Conservation (phyloP, 2,329 filamentous ascomycete genomes). For the Coniella vitis region DNA sequence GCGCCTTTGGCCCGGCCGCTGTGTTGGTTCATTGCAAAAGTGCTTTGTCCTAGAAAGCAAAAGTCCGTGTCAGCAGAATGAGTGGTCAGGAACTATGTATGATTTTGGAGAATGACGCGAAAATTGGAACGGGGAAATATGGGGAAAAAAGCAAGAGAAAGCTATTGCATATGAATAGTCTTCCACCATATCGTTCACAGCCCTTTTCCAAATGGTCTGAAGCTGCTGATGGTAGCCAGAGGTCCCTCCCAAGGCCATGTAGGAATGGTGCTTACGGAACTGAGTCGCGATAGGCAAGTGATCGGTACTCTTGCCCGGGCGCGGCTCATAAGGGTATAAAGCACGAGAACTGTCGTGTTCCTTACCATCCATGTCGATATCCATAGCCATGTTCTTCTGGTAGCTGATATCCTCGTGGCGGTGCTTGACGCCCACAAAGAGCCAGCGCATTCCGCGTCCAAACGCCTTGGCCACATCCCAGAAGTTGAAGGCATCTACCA, state of each 20-base stretch:
- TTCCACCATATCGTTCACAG: background rate
- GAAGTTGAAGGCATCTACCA: conserved; percentile 67
- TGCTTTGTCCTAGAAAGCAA: conserved; percentile 18
- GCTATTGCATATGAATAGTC: too few species aligned
- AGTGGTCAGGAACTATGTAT: too few species aligned
- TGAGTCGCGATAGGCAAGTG: conserved; percentile 33
- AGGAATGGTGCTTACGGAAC: conserved; percentile 24
- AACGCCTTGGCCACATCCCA: conserved; percentile 80
- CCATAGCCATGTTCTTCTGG: conserved; percentile 24
- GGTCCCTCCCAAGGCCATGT: background rate
- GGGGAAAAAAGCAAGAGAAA: background rate
- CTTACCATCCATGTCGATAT: conserved; percentile 21
- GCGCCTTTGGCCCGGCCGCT: conserved; percentile 7
- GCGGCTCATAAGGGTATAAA: conserved; percentile 21
- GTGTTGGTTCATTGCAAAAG: conserved; percentile 19
- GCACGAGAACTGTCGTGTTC: conserved; percentile 30
- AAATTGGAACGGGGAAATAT: too few species aligned
- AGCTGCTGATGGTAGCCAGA: conserved; percentile 13
- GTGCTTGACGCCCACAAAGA: conserved; percentile 64
- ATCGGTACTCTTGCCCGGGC: conserved; percentile 30
- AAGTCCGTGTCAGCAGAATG: conserved; percentile 1
- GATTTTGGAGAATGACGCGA: too few species aligned
- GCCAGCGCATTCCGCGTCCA: conserved; percentile 71
- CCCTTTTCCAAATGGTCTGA: conserved; percentile 4
- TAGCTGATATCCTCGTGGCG: conserved; percentile 50